Base-by-base conservation (phyloP, 495 filamentous ascomycete species). In the Penicillium angulare region DNA sequence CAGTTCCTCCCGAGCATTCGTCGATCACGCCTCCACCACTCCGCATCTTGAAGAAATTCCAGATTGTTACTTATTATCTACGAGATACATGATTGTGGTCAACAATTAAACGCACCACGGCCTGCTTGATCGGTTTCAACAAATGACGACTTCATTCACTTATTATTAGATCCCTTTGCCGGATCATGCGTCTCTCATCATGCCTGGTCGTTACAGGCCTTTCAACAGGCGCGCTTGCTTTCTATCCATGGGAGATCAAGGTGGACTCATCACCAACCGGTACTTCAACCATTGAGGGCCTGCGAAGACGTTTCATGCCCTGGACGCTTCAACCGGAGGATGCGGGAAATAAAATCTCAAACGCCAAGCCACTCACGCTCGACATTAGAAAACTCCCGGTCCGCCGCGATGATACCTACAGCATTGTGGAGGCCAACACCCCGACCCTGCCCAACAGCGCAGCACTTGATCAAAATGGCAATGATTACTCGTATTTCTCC, bases 401-500 rank as follows among this genome's bases (percentile, higher is more conserved):
- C 18, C 71, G 66, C 31, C 74, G 74, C 15, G 66, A 63, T 43
- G 80, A 83, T 55, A 60, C 62, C 1, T 90, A 84, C 64, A 57
- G 70, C 5, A 77, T 90, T 16, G 73, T 85, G 29, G 59, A 74
- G 29, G 78, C 84, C 20, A 65, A 72, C 22, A 66, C 68, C 0
- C 81, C 88, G 0, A 71, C 76, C 0, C 56, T 70, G 5, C 60
- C 76, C 15, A 78, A 86, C 54, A 86, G 82, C 47, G 79, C 77
- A 10, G 80, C 84, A 5, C 69, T 93, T 33, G 75, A 86, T 59
- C 86, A 93, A 65, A 86, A 89, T 68, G 88, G 86, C 2, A 78
- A 77, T 22, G 89, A 93, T 66, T 86, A 79, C 50, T 86, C 86
- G 6, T 95, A 95, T 73, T 90, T 95, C 57, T 65, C 83, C 17